Percentiles rank a stretch among this genome's conserved stretches.
phyloP scores from a whole-genome alignment of 495 filamentous ascomycete species.

The Entonaema liquescens region DNA sequence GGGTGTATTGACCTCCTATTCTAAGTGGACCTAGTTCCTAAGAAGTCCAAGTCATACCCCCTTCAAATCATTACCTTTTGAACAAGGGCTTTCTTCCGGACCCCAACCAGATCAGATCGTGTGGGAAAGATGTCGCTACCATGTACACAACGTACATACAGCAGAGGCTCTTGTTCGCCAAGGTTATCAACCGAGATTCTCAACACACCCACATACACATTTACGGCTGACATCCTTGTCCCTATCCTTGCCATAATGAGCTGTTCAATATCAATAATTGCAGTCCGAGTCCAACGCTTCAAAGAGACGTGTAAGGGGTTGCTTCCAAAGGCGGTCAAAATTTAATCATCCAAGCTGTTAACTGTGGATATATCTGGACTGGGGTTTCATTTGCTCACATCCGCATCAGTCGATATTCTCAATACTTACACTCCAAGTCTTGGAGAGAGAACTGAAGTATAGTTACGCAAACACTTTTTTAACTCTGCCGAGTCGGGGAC shows the following conservation, averaged over 20 bases:
- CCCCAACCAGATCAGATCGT: slow-evolving; percentile 26
- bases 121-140: slow-evolving; percentile 26
- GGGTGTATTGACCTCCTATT: slow-evolving; percentile 1
- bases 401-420: slow-evolving; percentile 12
- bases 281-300: slow-evolving; percentile 1
- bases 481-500: slow-evolving; percentile 12
- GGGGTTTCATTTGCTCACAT: slow-evolving; percentile 24
- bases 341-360: slow-evolving; percentile 11
- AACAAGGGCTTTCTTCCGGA: slow-evolving; percentile 20
- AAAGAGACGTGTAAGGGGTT: slow-evolving; percentile 9
- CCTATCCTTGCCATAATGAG: slow-evolving; percentile 27
- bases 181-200: slow-evolving; percentile 43
- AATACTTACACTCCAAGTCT: slow-evolving; percentile 8
- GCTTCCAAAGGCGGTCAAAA: slow-evolving; percentile 31
- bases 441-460: background rate
- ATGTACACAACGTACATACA: slow-evolving; percentile 4
- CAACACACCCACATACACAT: slow-evolving; percentile 24
- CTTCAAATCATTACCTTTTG: background rate
- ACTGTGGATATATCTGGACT: slow-evolving; percentile 15
- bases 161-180: slow-evolving; percentile 42
- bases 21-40: slow-evolving; percentile 14
- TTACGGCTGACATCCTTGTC: slow-evolving; percentile 32
- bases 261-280: slow-evolving; percentile 23
- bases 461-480: slow-evolving; percentile 1
- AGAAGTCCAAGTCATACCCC: background rate